phyloP scores from a whole-genome alignment of 495 filamentous ascomycete genomes.

The Tuber brumale region DNA sequence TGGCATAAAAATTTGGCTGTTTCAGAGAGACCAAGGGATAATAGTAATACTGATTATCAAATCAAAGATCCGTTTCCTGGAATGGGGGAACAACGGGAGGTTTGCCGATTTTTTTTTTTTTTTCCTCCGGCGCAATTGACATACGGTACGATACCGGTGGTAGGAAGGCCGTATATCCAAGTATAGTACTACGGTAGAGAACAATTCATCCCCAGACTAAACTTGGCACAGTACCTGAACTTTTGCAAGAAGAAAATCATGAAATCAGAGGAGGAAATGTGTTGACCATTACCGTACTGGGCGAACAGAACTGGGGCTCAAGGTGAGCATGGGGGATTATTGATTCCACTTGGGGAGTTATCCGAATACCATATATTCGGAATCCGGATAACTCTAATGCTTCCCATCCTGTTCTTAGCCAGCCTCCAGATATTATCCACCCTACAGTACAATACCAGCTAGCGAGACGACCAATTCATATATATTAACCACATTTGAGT shows the following conservation, averaged over 20 bases:
- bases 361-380: neutral
- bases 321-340: neutral
- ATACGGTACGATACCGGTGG: too few relatives aligned
- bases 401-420: neutral
- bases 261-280: neutral
- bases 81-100: neutral
- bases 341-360: neutral
- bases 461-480: too few relatives aligned
- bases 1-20: too few relatives aligned
- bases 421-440: too few relatives aligned
- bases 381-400: neutral
- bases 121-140: neutral
- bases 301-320: neutral
- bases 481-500: too few relatives aligned
- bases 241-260: neutral
- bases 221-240: neutral
- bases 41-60: neutral
- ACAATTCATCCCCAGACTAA: neutral
- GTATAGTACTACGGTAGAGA: neutral
- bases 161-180: neutral
- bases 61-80: neutral
- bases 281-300: neutral
- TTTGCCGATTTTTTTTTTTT: neutral
- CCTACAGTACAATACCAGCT: too few relatives aligned
- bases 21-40: too few relatives aligned